Percentiles rank a stretch among this genome's conserved stretches.
These are phyloP conservation scores for Ceratocystis huliohia DNA, from an alignment of 2,329 filamentous ascomycete genomes.

Conservation along the genomic window DNA sequence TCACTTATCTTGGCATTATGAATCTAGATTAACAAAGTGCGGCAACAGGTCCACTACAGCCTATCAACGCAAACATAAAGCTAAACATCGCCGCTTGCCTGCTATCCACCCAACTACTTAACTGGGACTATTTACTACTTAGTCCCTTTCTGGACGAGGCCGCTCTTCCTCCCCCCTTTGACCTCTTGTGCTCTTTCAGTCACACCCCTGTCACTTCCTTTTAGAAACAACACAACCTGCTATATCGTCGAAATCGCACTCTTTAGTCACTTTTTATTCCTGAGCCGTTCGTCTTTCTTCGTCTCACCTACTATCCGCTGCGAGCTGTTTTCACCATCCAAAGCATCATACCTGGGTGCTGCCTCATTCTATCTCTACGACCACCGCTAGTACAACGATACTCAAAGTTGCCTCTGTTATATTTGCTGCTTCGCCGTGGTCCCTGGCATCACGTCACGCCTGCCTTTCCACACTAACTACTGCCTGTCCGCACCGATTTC, in stretches of 20 bases:
- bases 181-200: background rate
- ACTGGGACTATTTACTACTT: background rate
- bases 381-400: too few species aligned
- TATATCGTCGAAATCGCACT: background rate
- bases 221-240: background rate
- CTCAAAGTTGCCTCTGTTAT: too few species aligned
- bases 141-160: background rate
- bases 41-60: background rate
- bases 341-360: too few species aligned
- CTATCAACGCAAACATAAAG: background rate
- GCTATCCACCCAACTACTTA: background rate
- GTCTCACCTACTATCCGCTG: background rate
- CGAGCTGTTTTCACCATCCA: too few species aligned
- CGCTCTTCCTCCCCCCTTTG: background rate
- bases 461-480: background rate
- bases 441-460: background rate
- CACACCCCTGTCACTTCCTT: background rate
- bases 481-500: background rate
- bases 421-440: background rate
- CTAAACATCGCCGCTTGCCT: background rate
- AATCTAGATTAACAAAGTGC: background rate
- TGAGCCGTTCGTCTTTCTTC: background rate
- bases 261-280: background rate
- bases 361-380: too few species aligned
- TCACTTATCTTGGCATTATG: background rate